Evolutionary conservation across 768 basidiomycete genomes (phyloP), one percentile per base, ranked within the genome.

Genomic region (Xerocomus potaroensis): DNA sequence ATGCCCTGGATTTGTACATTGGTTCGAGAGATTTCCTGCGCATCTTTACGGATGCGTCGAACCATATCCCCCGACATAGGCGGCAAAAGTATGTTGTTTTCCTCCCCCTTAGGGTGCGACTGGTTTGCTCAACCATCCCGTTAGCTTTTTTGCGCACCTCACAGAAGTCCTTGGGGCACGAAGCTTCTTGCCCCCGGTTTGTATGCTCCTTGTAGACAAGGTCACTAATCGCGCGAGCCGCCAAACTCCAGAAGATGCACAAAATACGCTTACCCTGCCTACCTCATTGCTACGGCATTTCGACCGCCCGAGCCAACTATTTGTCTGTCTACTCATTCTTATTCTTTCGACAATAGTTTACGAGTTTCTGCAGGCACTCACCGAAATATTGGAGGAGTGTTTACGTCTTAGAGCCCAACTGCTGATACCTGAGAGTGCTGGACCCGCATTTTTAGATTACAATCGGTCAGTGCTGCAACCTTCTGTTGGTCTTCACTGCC

Each of bases 1-100:
- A 70, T 8, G 71, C 75, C 4, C 69, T 87, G 38, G 77, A 82
- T 9, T 69, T 95, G 19, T 81, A 83, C 49, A 72, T 82, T 29
- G 81, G 75, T 5, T 80, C 90, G 1, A 78, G 81, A 55, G 86
- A 91, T 18, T 91, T 98, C 63, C 65, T 99, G 14, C 82, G 81
- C 11, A 84, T 96, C 36, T 98, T 99, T 68, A 91, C 92, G 0
- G 94, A 96, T 63, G 95, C 96, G 10, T 81, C 87, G 4, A 83
- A 80, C 47, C 89, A 97, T 57, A 80, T 99, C 47, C 96, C 96
- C 14, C 83, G 89, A 4, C 95, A 99, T 66, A 84, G 96, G 19
- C 86, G 91, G 36, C 83, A 87, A 45, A 86, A 84, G 92, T 94
- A 8, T 24, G 81, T 69, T 15, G 43, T 54, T 24, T 26, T n/a